Evolutionary conservation across 2,329 filamentous ascomycete genomes (phyloP).

Genomic region (Talaromyces albobiverticillius): DNA sequence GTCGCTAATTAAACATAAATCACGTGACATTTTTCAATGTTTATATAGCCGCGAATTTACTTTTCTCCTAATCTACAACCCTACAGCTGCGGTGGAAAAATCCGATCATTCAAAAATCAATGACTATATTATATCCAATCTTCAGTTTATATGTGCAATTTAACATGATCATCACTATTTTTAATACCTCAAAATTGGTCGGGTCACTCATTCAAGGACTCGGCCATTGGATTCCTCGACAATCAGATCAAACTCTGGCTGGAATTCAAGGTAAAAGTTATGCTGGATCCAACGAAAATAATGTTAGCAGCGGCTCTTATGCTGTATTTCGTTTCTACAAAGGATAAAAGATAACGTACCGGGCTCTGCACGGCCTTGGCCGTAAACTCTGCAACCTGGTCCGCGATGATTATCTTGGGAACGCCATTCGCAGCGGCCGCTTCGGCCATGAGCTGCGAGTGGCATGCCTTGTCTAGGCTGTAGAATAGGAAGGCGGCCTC

Average conservation of each 20-base stretch:
- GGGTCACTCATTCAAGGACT: constrained; percentile 23
- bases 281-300: constrained; percentile 24
- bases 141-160: no score
- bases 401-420: constrained; percentile 31
- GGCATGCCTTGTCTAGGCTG: constrained; percentile 42
- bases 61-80: no score
- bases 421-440: constrained; percentile 39
- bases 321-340: no score
- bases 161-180: no score
- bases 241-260: constrained; percentile 37
- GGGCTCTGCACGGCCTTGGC: constrained; percentile 35
- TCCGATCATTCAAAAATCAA: no score
- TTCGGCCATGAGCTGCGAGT: constrained; percentile 41
- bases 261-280: constrained; percentile 39
- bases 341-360: constrained; percentile 21
- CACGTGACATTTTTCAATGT: background rate
- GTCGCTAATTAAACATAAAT: constrained; percentile 3
- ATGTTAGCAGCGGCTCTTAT: background rate
- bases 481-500: constrained; percentile 39
- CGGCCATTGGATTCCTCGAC: constrained; percentile 37
- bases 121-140: no score
- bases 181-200: background rate
- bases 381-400: constrained; percentile 34
- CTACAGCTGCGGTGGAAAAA: no score
- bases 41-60: no score